Base-by-base conservation (phyloP, 345 rosid species). In the Bruguiera sexangula region DNA sequence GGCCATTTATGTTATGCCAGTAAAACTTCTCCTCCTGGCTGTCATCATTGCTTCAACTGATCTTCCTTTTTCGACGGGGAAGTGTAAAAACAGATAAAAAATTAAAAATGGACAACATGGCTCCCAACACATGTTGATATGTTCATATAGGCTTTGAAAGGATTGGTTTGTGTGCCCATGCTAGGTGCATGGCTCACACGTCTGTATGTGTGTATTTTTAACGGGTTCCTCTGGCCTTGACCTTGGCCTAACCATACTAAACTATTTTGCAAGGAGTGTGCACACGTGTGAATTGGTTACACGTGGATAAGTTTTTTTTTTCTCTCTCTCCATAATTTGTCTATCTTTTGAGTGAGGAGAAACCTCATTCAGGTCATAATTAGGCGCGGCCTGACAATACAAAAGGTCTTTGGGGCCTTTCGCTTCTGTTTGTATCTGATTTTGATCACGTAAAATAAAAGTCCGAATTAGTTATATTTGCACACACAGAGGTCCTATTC, bases 321-420 rank as follows among this genome's bases (percentile, higher is more conserved):
- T 50, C 27, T 39, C 10, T 18, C 58, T 24, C 18, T 16, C 18
- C 78, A 68, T 69, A 50, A 22, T 30, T 60, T 21, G 1, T 56
- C 19, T 43, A 0, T 24, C 31, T 50, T 7, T 53, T 0, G 13
- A 3, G 66, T 55, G 73, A 67, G 73, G 77, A 62, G 63, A 69
- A 75, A 43, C 79, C 74, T 79, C 82, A 63, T 74, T 59, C 7
- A 10, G 81, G 79, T 82, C 79, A 60, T 16, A 55, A 68, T 16
- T 62, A 52, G 31, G 53, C 61, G 63, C 59, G 79, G 82, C 82
- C 75, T 61, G 69, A 71, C 66, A 71, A 76, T 34, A 76, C 59
- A 32, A 63, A 81, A 71, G 86, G 84, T 77, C 82, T 81, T 82
- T 77, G 85, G 88, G 92, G 84, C 88, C 85, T 81, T 79, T 73